Evolutionary conservation across 106 monocot species (phyloP).

Genomic region (Cymbidium sinense): DNA sequence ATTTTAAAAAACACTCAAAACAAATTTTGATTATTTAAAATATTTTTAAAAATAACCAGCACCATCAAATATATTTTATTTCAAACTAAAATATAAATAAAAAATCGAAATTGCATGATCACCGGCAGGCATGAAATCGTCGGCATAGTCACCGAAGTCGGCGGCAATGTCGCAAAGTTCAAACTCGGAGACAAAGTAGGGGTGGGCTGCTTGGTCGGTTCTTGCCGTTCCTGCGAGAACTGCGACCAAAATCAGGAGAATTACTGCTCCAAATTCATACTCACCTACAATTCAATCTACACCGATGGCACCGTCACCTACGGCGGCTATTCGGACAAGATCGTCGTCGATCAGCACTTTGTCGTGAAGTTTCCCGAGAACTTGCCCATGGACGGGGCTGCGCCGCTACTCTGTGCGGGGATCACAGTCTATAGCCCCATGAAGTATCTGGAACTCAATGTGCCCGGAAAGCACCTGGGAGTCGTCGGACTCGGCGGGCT

Average conservation of each 20-base stretch:
- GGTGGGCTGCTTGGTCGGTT: slow-evolving; percentile 55
- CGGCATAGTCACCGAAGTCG: slow-evolving; percentile 52
- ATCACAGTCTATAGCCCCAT: slow-evolving; percentile 71
- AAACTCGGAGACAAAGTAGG: slow-evolving; percentile 72
- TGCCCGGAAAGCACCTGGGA: slow-evolving; percentile 59
- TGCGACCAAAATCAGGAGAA: slow-evolving; percentile 53
- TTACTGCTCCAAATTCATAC: slow-evolving; percentile 35
- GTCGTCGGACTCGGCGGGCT: slow-evolving; percentile 70
- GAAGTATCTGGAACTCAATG: slow-evolving; percentile 48
- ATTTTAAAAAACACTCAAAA: too few relatives aligned
- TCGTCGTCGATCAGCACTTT: slow-evolving; percentile 55
- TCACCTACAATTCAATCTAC: slow-evolving; percentile 35
- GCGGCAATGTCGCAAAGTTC: slow-evolving; percentile 41
- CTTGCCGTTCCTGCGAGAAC: slow-evolving; percentile 39
- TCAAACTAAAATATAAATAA: too few relatives aligned
- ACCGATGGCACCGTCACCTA: slow-evolving; percentile 38
- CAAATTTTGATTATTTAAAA: too few relatives aligned
- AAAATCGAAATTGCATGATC: neutral
- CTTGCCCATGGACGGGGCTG: slow-evolving; percentile 54
- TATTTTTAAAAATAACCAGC: too few relatives aligned
- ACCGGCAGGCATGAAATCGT: slow-evolving; percentile 70
- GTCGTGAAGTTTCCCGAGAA: slow-evolving; percentile 49
- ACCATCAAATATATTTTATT: too few relatives aligned
- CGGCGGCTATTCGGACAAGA: slow-evolving; percentile 51
- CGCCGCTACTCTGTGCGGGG: slow-evolving; percentile 74